Evolutionary conservation across 2,329 filamentous ascomycete genomes (phyloP).

Genomic region (Pyrenophora tritici-repentis): DNA sequence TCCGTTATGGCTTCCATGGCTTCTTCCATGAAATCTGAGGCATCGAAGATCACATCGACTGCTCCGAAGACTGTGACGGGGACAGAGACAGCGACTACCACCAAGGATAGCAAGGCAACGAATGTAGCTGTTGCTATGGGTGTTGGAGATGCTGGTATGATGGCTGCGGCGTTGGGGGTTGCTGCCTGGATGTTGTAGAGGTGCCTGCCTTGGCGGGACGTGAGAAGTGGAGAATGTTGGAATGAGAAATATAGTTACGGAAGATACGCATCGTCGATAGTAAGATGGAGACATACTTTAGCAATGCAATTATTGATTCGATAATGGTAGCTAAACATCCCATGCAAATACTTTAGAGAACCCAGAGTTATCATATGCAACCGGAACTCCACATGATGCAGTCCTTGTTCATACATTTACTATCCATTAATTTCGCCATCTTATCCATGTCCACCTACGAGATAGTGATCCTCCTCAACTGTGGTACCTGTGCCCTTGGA

Average conservation of each 20-base stretch:
- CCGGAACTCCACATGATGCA: background rate
- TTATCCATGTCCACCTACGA: conserved; percentile 19
- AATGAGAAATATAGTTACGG: background rate
- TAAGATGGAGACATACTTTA: background rate
- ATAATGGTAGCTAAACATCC: background rate
- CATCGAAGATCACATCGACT: background rate
- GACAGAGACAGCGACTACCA: background rate
- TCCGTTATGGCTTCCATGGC: background rate
- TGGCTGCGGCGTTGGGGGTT: conserved; percentile 13
- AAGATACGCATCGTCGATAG: no score
- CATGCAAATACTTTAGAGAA: background rate
- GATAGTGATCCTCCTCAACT: conserved; percentile 36
- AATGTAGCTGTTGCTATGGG: conserved; percentile 9
- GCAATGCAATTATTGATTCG: background rate
- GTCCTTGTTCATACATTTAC: background rate
- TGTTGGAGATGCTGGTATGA: conserved; percentile 6
- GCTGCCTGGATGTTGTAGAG: conserved; percentile 15
- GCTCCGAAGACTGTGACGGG: background rate
- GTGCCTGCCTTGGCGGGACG: no score
- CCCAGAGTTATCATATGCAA: background rate
- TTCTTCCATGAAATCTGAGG: background rate
- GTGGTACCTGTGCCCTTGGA: conserved; percentile 60
- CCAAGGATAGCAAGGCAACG: conserved; percentile 4
- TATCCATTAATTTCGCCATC: background rate
- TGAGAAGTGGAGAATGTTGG: background rate